Evolutionary conservation across 2,329 filamentous ascomycete genomes (phyloP), one percentile per base, ranked within the genome.

Genomic region (Zopfia rhizophila): DNA sequence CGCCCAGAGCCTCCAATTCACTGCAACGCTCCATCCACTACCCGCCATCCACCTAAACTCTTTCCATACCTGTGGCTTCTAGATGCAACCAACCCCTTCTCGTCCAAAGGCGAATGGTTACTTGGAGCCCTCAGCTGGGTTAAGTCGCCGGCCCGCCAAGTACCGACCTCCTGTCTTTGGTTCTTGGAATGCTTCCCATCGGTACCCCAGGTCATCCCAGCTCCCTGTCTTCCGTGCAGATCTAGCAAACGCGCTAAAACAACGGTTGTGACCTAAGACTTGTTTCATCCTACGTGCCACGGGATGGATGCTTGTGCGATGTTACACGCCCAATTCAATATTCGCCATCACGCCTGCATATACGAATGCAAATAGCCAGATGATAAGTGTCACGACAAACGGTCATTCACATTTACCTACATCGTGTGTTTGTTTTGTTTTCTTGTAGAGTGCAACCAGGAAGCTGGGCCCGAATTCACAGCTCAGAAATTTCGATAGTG

Each of bases 181-280:
- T 23, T 14, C 22, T 41, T 18, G 16, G 28, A 38, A 25, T 45
- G 50, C 50, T 51, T 53, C 50, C 55, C 52, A 56, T 38, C 53
- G n/a, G n/a, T n/a, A n/a, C n/a, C n/a, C n/a, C n/a, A n/a, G n/a
- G n/a, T n/a, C n/a, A n/a, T n/a, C 24, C 8, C 24, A 27, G 24
- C 8, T 27, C 24, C 24, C n/a, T n/a, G 24, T 27, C 24, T n/a
- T n/a, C 45, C 48, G 43, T 33, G 60, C 52, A 44, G 55, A 60
- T 60, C 54, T 40, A 21, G 44, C 40, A 36, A 7, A 38, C 31
- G 45, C 56, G 57, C 63, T 62, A 68, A 63, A 58, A 63, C 58
- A 60, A 68, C 64, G 64, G 63, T 60, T 67, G 65, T 61, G 59
- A 65, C 61, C 58, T 55, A 54, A 50, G 49, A 49, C 56, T 37